Evolutionary conservation across 2,329 filamentous ascomycete species (phyloP).

Genomic region (Fusarium praegraminearum): DNA sequence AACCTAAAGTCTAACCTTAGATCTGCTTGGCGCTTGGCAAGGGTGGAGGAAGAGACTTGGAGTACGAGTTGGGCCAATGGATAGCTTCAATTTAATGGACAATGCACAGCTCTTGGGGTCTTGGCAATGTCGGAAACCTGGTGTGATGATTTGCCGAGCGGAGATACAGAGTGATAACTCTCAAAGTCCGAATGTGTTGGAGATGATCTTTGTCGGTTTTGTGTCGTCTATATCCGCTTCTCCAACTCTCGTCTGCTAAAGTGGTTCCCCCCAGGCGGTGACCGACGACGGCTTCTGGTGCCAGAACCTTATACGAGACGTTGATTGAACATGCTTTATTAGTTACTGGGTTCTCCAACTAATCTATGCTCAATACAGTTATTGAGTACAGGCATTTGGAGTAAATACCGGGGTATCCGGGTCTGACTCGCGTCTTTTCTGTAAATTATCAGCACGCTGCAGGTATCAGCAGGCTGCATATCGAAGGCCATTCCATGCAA

Average conservation of each 20-base stretch:
- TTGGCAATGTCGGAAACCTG: slow-evolving; percentile 22
- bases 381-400: background rate
- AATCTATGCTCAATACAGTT: background rate
- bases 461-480: background rate
- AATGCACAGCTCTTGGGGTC: background rate
- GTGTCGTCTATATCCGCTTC: slow-evolving; percentile 9
- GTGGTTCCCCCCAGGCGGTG: background rate
- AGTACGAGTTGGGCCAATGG: slow-evolving; percentile 1
- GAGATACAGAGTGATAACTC: slow-evolving; percentile 12
- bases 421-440: background rate
- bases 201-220: background rate
- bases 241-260: background rate
- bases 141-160: slow-evolving; percentile 9
- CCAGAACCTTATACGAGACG: background rate
- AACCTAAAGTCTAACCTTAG: slow-evolving; percentile 28
- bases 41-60: background rate
- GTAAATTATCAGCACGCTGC: background rate
- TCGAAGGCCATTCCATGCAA: background rate
- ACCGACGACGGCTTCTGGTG: background rate
- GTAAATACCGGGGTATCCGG: background rate
- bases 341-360: background rate
- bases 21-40: slow-evolving; percentile 25
- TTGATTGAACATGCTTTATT: background rate
- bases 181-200: slow-evolving; percentile 15
- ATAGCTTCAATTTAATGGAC: background rate